A percentile compares a stretch with the other conserved stretches of the same genome.
These are phyloP conservation scores for Ophiocordyceps camponoti-saundersi DNA, from an alignment of 2,329 filamentous ascomycete genomes.

Conservation along the genomic window DNA sequence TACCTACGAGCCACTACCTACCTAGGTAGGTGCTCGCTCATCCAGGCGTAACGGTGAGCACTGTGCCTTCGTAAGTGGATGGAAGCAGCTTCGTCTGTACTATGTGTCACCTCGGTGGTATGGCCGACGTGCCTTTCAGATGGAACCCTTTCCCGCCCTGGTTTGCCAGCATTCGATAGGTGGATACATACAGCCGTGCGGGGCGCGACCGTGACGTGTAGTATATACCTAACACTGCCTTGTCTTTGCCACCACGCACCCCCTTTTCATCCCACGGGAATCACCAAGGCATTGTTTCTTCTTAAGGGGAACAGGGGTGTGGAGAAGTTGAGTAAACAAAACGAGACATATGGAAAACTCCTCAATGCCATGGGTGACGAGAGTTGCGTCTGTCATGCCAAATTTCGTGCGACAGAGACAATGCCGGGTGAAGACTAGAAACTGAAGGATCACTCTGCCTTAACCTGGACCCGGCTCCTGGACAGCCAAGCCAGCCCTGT, in stretches of 20 bases:
- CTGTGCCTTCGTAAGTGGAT: not conserved
- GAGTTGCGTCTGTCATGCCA: no score
- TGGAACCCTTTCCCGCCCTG: not conserved
- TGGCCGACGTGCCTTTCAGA: not conserved
- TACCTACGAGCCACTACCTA: not conserved
- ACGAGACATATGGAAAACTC: not conserved
- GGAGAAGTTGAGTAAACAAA: not conserved
- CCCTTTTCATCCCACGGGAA: not conserved
- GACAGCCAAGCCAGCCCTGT: not conserved
- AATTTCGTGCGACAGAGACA: not conserved
- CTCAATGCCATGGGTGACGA: no score
- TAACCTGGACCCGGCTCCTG: not conserved
- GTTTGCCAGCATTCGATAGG: not conserved
- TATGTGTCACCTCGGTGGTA: not conserved
- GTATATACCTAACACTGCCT: no score
- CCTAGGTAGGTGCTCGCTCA: not conserved
- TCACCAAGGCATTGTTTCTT: not conserved
- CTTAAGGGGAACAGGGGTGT: not conserved
- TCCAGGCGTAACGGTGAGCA: not conserved
- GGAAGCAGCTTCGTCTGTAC: not conserved
- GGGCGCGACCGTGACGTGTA: no score
- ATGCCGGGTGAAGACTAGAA: no score
- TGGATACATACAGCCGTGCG: not conserved
- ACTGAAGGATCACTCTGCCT: no score
- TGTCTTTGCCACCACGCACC: not conserved